Evolutionary conservation across 2,329 filamentous ascomycete species (phyloP).

Genomic region (Clonostachys rosea): DNA sequence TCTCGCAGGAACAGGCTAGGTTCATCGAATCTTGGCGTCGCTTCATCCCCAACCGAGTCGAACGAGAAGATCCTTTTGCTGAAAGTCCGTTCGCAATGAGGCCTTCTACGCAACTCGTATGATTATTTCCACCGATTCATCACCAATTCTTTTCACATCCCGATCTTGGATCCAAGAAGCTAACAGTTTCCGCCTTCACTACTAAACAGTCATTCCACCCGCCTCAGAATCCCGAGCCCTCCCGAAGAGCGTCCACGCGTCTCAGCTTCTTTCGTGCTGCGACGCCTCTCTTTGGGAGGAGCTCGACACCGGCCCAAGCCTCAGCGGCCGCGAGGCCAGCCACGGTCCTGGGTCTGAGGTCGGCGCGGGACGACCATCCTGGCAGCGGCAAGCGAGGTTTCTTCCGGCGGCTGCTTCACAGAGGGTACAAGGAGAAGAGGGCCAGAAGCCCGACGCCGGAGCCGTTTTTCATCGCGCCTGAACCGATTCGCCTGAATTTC

Average conservation of each 20-base stretch:
- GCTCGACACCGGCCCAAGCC: slow-evolving; percentile 2
- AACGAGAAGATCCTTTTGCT: slow-evolving; percentile 25
- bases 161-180: too few species aligned
- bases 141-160: neutral
- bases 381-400: neutral
- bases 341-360: neutral
- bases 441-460: slow-evolving; percentile 6
- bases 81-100: slow-evolving; percentile 21
- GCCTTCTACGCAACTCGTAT: slow-evolving; percentile 16
- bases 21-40: slow-evolving; percentile 25
- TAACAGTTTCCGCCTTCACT: neutral
- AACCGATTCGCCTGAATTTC: slow-evolving; percentile 22
- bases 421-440: neutral
- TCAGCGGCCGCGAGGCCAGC: neutral
- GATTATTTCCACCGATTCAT: slow-evolving; percentile 4
- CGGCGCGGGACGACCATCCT: neutral
- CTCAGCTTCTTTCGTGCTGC: slow-evolving; percentile 17
- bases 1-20: slow-evolving; percentile 4
- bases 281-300: slow-evolving; percentile 14
- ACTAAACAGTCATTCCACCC: slow-evolving; percentile 14
- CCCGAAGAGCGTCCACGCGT: slow-evolving; percentile 11
- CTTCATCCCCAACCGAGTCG: slow-evolving; percentile 24
- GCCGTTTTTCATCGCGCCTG: slow-evolving; percentile 2
- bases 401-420: neutral
- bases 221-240: slow-evolving; percentile 1